Evolutionary conservation across 176 grass and related monocot genomes (phyloP).

Genomic region (Aegilops sharonensis): DNA sequence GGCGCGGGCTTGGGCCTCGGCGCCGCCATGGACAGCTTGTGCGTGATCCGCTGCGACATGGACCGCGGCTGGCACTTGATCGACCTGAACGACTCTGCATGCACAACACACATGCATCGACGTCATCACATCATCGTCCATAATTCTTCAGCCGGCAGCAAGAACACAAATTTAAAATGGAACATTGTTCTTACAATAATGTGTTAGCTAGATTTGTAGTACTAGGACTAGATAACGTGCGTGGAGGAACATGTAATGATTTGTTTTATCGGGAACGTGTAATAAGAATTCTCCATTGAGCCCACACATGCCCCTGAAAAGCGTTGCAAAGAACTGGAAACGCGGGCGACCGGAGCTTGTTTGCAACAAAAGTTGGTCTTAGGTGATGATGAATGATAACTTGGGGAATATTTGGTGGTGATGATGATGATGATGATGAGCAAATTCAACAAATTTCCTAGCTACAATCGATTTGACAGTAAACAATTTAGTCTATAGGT

Average conservation of each 20-base stretch:
- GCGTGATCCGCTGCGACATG: conserved; percentile 66
- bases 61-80: conserved; percentile 73
- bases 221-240: neutral
- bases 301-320: conserved; percentile 46
- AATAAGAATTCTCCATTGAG: conserved; percentile 12
- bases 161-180: neutral
- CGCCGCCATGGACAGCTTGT: conserved; percentile 33
- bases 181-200: neutral
- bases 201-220: neutral
- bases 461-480: neutral
- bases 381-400: conserved; percentile 34
- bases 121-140: too few relatives aligned
- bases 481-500: neutral
- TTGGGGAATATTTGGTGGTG: neutral
- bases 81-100: conserved; percentile 77
- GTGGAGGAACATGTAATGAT: conserved; percentile 1
- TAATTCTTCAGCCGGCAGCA: neutral
- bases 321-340: conserved; percentile 20
- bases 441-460: neutral
- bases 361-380: conserved; percentile 2
- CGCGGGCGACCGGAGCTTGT: conserved; percentile 8
- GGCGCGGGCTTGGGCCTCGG: conserved; percentile 37
- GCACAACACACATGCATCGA: neutral
- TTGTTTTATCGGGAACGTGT: neutral
- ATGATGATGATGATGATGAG: neutral